Base-by-base conservation (phyloP, 768 basidiomycete species). In the Gloeopeniophorella convolvens region DNA sequence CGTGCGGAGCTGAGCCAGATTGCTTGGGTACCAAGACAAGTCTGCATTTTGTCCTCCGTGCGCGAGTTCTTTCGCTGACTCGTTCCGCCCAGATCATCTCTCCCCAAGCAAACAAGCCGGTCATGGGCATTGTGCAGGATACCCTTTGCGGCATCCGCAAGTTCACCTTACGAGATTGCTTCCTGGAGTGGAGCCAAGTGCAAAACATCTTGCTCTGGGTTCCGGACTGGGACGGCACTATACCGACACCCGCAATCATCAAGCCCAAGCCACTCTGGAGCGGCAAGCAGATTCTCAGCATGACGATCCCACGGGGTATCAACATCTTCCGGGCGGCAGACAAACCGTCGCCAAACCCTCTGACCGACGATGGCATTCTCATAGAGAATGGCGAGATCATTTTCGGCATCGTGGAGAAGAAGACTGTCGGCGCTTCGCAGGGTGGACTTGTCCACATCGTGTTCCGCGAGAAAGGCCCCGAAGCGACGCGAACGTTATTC, bases 61-160 rank as follows among this genome's bases (percentile, higher is more conserved):
- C 15, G 36, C 36, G 8, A 28, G 5, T 13, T 8, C 26, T 44
- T 27, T 18, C 45, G 44, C 52, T 46, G 54, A 46, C 40, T 43
- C 44, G 28, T 34, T 36, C 24, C 32, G 24, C 16, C 7, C 59
- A 99, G 91, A 99, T 99, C 61, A 92, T 99, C 57, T 98, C 95
- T 6, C 96, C 96, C 0, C 96, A 99, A 76, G 95, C 95, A 43
- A 99, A 98, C 73, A 97, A 97, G 69, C 95, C 95, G 15, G 94
- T 97, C 60, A 99, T 99, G 95, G 96, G 92, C 53, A 98, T 99
- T 60, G 95, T 99, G 26, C 96, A 99, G 66, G 96, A 99, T 64
- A 98, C 96, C 0, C 82, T 99, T 1, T 96, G 93, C 63, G 96
- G 96, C 62, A 84, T 98, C 46, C 85, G 96, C 49, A 98, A 98